phyloP scores from a whole-genome alignment of 2,329 filamentous ascomycete genomes.

The Orbilia oligospora region DNA sequence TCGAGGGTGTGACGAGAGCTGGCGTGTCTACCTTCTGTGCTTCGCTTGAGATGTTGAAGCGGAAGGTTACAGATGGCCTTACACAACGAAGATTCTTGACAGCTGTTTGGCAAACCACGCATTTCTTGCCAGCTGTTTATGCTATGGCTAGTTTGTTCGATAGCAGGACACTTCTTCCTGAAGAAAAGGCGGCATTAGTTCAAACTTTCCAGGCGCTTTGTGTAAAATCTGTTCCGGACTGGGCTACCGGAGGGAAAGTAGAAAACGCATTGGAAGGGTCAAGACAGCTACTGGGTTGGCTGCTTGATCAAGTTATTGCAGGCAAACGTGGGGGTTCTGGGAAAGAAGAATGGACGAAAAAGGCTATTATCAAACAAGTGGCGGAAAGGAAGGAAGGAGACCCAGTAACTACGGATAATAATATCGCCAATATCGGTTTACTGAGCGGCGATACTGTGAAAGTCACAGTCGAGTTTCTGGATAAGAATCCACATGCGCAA shows the following conservation, averaged over 20 bases:
- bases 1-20: conserved; percentile 40
- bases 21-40: conserved; percentile 51
- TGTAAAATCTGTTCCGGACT: conserved; percentile 49
- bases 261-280: conserved; percentile 57
- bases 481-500: conserved; percentile 35
- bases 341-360: conserved; percentile 55
- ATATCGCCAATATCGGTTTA: conserved; percentile 38
- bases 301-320: conserved; percentile 53
- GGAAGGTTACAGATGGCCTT: conserved; percentile 51
- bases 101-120: conserved; percentile 56
- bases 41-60: conserved; percentile 57
- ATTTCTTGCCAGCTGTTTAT: conserved; percentile 54
- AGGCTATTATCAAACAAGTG: conserved; percentile 51
- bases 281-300: conserved; percentile 53
- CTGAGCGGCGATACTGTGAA: conserved; percentile 52
- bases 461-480: conserved; percentile 52
- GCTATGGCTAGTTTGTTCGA: conserved; percentile 56
- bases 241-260: conserved; percentile 45
- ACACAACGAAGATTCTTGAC: conserved; percentile 57
- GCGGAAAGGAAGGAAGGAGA: conserved; percentile 33
- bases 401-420: conserved; percentile 46
- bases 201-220: conserved; percentile 58
- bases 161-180: conserved; percentile 34
- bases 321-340: conserved; percentile 56
- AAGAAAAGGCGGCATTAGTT: conserved; percentile 53